phyloP scores from a whole-genome alignment of 495 filamentous ascomycete genomes.

The Aspergillus homomorphus region DNA sequence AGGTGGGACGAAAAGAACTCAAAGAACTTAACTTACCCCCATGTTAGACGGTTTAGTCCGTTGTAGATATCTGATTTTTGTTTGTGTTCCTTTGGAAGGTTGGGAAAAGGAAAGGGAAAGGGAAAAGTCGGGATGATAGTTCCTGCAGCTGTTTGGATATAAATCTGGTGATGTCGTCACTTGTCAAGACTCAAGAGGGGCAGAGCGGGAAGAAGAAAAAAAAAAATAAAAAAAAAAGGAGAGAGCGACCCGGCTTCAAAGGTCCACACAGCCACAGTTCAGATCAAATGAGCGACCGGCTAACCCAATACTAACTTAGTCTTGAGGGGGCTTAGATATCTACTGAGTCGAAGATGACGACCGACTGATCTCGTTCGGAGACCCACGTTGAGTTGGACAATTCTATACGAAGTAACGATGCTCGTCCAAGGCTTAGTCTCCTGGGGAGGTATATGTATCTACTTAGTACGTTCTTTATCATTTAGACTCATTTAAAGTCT shows the following conservation, averaged over 20 bases:
- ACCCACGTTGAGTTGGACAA: too few relatives aligned
- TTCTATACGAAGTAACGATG: too few relatives aligned
- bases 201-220: constrained; percentile 1
- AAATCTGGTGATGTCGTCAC: neutral
- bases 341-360: neutral
- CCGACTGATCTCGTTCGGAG: neutral
- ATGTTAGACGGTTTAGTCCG: constrained; percentile 12
- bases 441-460: too few relatives aligned
- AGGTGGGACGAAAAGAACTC: neutral
- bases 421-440: too few relatives aligned
- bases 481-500: neutral
- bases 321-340: neutral
- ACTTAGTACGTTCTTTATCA: too few relatives aligned
- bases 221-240: constrained; percentile 2
- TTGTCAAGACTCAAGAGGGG: constrained; percentile 1
- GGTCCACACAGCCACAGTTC: neutral
- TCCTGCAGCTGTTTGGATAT: neutral
- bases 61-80: neutral
- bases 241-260: neutral
- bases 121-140: neutral
- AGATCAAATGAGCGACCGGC: neutral
- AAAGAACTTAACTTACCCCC: constrained; percentile 31
- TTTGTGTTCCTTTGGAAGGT: neutral
- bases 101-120: constrained; percentile 5
- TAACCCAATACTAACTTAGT: neutral